These are phyloP conservation scores for Neckera pumila DNA, from an alignment of 225 moss, liverwort and hornwort species.

Conservation along the genomic window DNA sequence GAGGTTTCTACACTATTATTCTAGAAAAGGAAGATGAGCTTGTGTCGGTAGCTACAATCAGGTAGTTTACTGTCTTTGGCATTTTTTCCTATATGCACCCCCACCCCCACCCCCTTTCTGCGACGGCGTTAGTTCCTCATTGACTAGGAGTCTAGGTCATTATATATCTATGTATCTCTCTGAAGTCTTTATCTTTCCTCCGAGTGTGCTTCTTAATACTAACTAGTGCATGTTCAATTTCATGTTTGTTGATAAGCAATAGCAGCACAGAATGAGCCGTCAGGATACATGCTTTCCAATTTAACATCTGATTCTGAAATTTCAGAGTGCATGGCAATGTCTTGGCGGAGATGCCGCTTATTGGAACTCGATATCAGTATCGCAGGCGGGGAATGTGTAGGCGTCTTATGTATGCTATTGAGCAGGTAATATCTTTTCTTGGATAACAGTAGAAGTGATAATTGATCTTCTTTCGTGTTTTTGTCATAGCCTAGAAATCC, in stretches of 20 bases:
- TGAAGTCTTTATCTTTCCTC: background rate
- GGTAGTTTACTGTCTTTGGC: conserved; percentile 20
- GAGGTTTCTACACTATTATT: conserved; percentile 86
- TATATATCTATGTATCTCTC: background rate
- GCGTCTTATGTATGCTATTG: conserved; percentile 74
- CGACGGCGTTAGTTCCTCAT: background rate
- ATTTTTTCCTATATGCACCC: background rate
- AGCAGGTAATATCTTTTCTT: conserved; percentile 37
- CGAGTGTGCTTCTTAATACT: background rate
- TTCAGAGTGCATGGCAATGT: conserved; percentile 73
- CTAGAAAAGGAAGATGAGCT: conserved; percentile 88
- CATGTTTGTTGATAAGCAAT: background rate
- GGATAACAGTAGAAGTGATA: background rate
- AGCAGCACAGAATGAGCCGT: background rate
- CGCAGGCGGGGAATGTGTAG: conserved; percentile 93
- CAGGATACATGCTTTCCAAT: background rate
- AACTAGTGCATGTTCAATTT: background rate
- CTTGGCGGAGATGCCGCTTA: conserved; percentile 85
- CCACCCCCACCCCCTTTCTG: background rate
- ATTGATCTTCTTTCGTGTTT: background rate
- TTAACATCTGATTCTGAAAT: conserved; percentile 2
- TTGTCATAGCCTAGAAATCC: background rate
- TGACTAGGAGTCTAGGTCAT: background rate
- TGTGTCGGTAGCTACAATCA: conserved; percentile 86
- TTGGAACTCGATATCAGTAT: conserved; percentile 88